Evolutionary conservation across 257 asterid species (phyloP).

Genomic region (Solanum sitiens): DNA sequence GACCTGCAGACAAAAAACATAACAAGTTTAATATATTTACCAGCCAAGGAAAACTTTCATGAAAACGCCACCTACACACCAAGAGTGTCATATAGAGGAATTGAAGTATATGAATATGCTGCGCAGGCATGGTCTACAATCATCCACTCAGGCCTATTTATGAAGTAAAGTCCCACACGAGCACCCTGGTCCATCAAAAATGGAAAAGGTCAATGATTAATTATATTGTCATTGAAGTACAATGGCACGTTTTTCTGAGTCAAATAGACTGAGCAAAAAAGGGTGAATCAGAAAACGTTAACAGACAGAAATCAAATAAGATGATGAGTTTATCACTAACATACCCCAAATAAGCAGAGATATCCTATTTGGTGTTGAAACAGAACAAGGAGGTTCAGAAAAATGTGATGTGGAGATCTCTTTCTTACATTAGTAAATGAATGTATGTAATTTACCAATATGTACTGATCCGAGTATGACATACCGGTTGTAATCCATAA

Average conservation of each 20-base stretch:
- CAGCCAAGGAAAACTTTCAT: conserved; percentile 10
- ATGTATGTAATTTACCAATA: not conserved
- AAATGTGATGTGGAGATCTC: not conserved
- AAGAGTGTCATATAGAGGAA: conserved; percentile 95
- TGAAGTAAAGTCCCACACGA: conserved; percentile 75
- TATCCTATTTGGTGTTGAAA: not conserved
- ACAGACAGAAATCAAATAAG: not conserved
- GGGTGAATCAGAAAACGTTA: not conserved
- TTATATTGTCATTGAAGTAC: not conserved
- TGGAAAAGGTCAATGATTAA: not conserved
- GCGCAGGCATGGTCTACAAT: conserved; percentile 91
- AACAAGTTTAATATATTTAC: conserved; percentile 7
- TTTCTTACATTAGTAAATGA: not conserved
- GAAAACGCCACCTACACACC: conserved; percentile 48
- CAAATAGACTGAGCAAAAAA: not conserved
- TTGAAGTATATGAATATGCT: conserved; percentile 79
- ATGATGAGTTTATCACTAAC: not conserved
- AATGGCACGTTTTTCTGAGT: not conserved
- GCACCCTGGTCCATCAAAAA: conserved; percentile 52
- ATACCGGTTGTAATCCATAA: conserved; percentile 60
- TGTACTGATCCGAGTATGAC: conserved; percentile 1
- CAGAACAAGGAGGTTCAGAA: not conserved
- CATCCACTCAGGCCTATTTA: conserved; percentile 93
- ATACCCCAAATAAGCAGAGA: not conserved
- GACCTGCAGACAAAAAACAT: conserved; percentile 43